Evolutionary conservation across 805 yeast species (phyloP).

Genomic region (Spathaspora girioi): DNA sequence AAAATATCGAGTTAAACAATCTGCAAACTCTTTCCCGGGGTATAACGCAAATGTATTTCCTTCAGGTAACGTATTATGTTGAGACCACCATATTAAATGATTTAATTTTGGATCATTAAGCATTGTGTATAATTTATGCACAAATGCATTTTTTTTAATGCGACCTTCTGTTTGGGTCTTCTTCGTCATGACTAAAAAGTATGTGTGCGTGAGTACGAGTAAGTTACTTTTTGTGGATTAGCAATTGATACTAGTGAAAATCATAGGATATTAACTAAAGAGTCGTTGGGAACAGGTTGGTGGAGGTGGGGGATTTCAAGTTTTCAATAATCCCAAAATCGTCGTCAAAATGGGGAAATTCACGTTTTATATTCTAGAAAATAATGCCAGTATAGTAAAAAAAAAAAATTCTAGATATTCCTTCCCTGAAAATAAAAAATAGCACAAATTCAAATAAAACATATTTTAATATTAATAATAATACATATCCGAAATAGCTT

Average conservation of each 20-base stretch:
- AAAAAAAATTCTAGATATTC: neutral
- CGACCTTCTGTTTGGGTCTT: slow-evolving; percentile 13
- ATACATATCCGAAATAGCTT: neutral
- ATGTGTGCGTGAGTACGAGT: neutral
- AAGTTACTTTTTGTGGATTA: neutral
- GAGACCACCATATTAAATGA: slow-evolving; percentile 43
- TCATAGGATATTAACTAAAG: neutral
- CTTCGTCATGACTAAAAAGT: slow-evolving; percentile 17
- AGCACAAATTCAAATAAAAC: neutral
- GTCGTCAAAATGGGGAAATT: neutral
- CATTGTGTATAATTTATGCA: slow-evolving; percentile 43
- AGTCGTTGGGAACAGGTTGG: neutral
- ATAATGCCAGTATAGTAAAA: neutral
- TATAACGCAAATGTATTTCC: slow-evolving; percentile 58
- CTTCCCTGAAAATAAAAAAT: neutral
- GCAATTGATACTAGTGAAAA: neutral
- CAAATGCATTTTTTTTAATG: slow-evolving; percentile 57
- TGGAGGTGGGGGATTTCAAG: neutral
- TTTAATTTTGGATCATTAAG: slow-evolving; percentile 29
- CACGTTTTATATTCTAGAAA: neutral
- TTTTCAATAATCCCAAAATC: neutral
- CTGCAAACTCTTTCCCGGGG: slow-evolving; percentile 62
- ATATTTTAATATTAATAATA: neutral
- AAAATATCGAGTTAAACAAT: slow-evolving; percentile 67
- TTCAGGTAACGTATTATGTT: slow-evolving; percentile 33